Conservation (phyloP, 345 rosid species). For the Rhizophora apiculata region DNA sequence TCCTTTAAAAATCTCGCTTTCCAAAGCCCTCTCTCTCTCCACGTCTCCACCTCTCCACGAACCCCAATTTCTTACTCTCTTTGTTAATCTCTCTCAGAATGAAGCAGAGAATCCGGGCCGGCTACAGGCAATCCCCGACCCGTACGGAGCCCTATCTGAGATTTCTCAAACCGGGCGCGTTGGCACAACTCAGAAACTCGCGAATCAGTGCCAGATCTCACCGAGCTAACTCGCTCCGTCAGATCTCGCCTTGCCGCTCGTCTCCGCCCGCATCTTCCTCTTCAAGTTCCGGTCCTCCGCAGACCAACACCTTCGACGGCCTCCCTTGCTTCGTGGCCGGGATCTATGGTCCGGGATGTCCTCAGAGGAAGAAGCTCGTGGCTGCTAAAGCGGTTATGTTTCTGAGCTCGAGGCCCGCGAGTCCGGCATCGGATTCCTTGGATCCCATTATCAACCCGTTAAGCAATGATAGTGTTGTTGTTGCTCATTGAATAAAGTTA, state of each 20-base stretch:
- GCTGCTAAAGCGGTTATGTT: conserved; percentile 37
- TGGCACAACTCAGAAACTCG: conserved; percentile 49
- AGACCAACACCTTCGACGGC: conserved; percentile 7
- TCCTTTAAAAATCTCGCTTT: neutral
- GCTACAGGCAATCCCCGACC: neutral
- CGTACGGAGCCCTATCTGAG: conserved; percentile 33
- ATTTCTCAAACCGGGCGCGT: conserved; percentile 51
- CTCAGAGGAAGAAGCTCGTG: conserved; percentile 46
- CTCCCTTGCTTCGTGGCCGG: conserved; percentile 33
- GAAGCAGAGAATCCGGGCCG: conserved; percentile 29
- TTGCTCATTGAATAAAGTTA: conserved; percentile 20
- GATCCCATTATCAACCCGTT: conserved; percentile 31
- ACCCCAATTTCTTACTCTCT: neutral
- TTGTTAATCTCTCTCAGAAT: conserved; percentile 6
- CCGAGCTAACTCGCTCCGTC: conserved; percentile 25
- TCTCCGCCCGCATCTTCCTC: conserved; percentile 16
- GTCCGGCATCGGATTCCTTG: conserved; percentile 21
- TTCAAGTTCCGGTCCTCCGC: neutral
- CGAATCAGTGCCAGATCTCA: conserved; percentile 46
- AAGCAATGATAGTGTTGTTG: conserved; percentile 16
- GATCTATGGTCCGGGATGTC: conserved; percentile 40
- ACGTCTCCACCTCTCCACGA: neutral
- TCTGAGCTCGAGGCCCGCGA: conserved; percentile 22
- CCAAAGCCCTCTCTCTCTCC: neutral
- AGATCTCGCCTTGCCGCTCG: conserved; percentile 11